Conservation (phyloP, 768 basidiomycete species). For the Kwoniella sp. region DNA sequence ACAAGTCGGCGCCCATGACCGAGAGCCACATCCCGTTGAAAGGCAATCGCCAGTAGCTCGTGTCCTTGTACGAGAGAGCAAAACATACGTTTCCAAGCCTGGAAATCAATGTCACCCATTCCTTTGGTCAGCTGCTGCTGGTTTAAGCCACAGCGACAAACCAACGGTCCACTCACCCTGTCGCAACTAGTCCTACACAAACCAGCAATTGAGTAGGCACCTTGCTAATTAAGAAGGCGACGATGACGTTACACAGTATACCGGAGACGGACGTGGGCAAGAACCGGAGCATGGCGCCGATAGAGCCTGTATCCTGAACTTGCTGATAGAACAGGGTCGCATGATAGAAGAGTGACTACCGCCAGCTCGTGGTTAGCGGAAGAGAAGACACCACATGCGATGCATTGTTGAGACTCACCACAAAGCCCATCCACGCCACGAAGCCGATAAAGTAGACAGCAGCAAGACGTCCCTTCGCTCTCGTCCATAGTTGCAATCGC, state of each 20-base stretch:
- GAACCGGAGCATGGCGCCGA: conserved; percentile 36
- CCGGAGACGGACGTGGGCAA: conserved; percentile 44
- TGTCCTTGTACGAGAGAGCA: conserved; percentile 31
- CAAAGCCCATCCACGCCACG: conserved; percentile 49
- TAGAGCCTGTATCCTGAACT: conserved; percentile 18
- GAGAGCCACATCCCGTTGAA: conserved; percentile 33
- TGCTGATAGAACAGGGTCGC: conserved; percentile 26
- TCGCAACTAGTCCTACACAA: conserved; percentile 46
- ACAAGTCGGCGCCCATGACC: conserved; percentile 51
- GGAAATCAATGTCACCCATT: conserved; percentile 1
- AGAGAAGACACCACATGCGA: background rate
- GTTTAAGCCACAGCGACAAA: conserved; percentile 19
- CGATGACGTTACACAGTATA: conserved; percentile 40
- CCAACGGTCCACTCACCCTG: conserved; percentile 39
- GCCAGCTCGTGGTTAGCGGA: too few relatives aligned
- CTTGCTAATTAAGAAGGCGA: conserved; percentile 43
- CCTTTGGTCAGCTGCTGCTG: conserved; percentile 23
- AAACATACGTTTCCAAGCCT: conserved; percentile 44
- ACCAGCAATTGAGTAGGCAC: conserved; percentile 53
- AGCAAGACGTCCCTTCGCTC: conserved; percentile 48
- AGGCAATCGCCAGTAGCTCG: conserved; percentile 42
- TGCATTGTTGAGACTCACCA: conserved; percentile 28
- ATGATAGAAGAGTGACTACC: conserved; percentile 28
- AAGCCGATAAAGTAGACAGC: conserved; percentile 48
- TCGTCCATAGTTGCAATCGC: conserved; percentile 50